phyloP scores from a whole-genome alignment of 1,139 yeast genomes.

The Waltiozyma sp. region DNA sequence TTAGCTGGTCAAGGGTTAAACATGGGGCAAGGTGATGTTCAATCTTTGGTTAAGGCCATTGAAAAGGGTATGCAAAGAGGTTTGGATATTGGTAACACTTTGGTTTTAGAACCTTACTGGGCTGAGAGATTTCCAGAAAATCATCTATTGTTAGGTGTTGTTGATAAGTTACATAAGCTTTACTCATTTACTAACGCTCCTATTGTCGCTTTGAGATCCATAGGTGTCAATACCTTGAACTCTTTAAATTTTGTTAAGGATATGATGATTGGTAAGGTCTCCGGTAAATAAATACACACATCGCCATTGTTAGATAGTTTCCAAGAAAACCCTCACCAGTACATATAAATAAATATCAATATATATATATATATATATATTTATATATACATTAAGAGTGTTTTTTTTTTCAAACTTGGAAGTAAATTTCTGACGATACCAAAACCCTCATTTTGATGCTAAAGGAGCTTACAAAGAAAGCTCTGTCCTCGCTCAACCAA shows the following conservation, averaged over 20 bases:
- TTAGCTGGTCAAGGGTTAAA: constrained; percentile 96
- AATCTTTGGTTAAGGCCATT: constrained; percentile 53
- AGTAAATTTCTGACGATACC: too few species aligned
- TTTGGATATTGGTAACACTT: constrained; percentile 73
- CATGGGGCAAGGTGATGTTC: constrained; percentile 96
- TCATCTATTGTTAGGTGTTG: constrained; percentile 73
- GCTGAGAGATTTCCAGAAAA: constrained; percentile 71
- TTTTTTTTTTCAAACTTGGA: too few species aligned
- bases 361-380: too few species aligned
- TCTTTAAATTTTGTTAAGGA: constrained; percentile 51
- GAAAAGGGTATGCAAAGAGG: constrained; percentile 70
- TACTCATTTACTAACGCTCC: constrained; percentile 71
- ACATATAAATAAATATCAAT: too few species aligned
- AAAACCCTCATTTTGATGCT: too few species aligned
- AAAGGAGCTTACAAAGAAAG: too few species aligned
- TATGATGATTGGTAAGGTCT: constrained; percentile 38
- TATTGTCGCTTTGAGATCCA: constrained; percentile 59
- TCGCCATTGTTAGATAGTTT: too few species aligned
- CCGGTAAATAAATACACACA: constrained; percentile 20
- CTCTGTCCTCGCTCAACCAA: too few species aligned
- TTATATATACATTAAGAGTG: too few species aligned
- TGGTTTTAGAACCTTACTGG: constrained; percentile 81
- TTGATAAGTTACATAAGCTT: constrained; percentile 84
- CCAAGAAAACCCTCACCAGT: too few species aligned
- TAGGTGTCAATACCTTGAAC: constrained; percentile 67